Conservation (phyloP, 2,329 filamentous ascomycete genomes). For the Purpureocillium lavendulum region DNA sequence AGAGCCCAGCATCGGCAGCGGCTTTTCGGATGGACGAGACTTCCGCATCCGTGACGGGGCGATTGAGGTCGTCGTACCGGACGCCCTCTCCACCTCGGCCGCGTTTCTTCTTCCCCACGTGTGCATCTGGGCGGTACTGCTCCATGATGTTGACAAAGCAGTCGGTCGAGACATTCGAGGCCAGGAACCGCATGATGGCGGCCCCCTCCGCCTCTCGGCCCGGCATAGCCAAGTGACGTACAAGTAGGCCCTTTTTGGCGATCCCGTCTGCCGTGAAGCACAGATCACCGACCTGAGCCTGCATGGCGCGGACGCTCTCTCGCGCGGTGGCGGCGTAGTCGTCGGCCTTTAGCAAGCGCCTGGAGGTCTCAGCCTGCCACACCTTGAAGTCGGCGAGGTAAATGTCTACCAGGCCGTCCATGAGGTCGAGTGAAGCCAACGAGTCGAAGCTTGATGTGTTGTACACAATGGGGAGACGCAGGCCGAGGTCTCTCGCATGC, state of each 20-base stretch:
- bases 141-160: constrained; percentile 84
- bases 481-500: constrained; percentile 59
- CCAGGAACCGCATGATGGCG: constrained; percentile 70
- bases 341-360: constrained; percentile 67
- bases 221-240: constrained; percentile 81
- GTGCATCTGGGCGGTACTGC: constrained; percentile 72
- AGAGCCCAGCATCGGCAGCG: constrained; percentile 63
- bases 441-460: constrained; percentile 81
- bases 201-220: constrained; percentile 65
- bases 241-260: constrained; percentile 66
- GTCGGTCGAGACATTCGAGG: constrained; percentile 62
- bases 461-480: constrained; percentile 70
- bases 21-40: constrained; percentile 57
- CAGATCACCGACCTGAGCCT: constrained; percentile 72
- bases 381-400: constrained; percentile 88
- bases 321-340: constrained; percentile 64
- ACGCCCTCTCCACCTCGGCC: constrained; percentile 32
- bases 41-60: constrained; percentile 49
- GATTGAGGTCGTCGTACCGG: constrained; percentile 71
- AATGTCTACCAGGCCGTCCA: constrained; percentile 76
- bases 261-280: constrained; percentile 76
- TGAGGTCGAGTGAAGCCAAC: constrained; percentile 58
- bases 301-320: constrained; percentile 74
- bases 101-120: constrained; percentile 63
- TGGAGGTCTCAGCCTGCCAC: constrained; percentile 59